These are phyloP conservation scores for Evernia prunastri DNA, from an alignment of 495 filamentous ascomycete species.

Conservation along the genomic window DNA sequence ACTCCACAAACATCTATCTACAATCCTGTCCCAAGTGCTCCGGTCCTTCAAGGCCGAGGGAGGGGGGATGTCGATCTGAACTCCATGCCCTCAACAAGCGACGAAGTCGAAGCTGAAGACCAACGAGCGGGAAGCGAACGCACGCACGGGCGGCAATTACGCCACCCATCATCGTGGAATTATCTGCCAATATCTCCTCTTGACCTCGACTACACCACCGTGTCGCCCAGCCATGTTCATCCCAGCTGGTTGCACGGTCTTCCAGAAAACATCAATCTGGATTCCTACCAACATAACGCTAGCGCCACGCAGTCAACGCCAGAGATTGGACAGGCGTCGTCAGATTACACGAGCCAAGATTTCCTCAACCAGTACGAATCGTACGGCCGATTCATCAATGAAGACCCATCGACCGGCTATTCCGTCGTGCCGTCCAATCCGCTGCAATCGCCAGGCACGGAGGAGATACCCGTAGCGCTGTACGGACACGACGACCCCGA, in stretches of 20 bases:
- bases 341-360: conserved; percentile 28
- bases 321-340: conserved; percentile 1
- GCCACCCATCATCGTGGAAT: conserved; percentile 12
- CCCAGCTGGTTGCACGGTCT: conserved; percentile 19
- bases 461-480: conserved; percentile 18
- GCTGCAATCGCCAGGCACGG: conserved; percentile 2
- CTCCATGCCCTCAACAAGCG: conserved; percentile 7
- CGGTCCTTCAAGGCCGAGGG: background rate
- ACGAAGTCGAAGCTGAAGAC: background rate
- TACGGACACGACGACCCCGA: conserved; percentile 1
- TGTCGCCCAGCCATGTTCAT: conserved; percentile 20
- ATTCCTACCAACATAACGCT: conserved; percentile 13
- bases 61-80: background rate
- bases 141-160: background rate
- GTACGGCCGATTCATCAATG: conserved; percentile 14
- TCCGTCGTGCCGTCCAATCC: conserved; percentile 4
- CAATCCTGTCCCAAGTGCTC: background rate
- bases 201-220: background rate
- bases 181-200: conserved; percentile 4
- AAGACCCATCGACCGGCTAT: conserved; percentile 20
- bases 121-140: background rate
- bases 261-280: conserved; percentile 13
- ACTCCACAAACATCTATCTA: conserved; percentile 1
- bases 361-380: conserved; percentile 34
- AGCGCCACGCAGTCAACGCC: conserved; percentile 6